A percentile compares a stretch with the other conserved stretches of the same genome.
These are phyloP conservation scores for Hypoxylon cercidicola DNA, from an alignment of 495 filamentous ascomycete genomes.

Conservation along the genomic window DNA sequence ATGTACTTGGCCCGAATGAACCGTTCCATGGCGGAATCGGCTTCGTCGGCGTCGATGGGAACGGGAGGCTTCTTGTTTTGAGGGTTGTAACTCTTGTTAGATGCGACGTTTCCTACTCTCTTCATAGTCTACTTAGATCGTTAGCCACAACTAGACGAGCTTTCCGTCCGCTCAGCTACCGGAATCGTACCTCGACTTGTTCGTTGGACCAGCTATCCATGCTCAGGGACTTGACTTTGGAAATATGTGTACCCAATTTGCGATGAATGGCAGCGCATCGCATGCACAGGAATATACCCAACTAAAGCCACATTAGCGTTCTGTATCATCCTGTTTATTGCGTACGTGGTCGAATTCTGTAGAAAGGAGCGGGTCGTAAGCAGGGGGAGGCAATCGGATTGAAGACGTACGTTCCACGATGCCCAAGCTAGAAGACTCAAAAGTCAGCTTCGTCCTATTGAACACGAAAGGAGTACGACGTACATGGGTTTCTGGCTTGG, in stretches of 20 bases:
- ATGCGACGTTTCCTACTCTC: constrained; percentile 82
- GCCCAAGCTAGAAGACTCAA: constrained; percentile 81
- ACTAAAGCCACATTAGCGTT: constrained; percentile 58
- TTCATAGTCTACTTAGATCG: constrained; percentile 79
- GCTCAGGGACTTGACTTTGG: constrained; percentile 96
- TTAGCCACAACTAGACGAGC: constrained; percentile 33
- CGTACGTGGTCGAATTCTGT: background rate
- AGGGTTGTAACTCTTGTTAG: constrained; percentile 90
- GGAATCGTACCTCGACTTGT: constrained; percentile 84
- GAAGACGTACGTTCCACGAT: constrained; percentile 90
- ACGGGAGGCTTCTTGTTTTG: constrained; percentile 80
- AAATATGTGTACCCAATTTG: constrained; percentile 96
- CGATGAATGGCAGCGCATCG: constrained; percentile 95
- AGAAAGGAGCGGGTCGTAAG: background rate
- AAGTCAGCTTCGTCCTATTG: constrained; percentile 25
- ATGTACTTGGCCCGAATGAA: constrained; percentile 96
- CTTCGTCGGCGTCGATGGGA: constrained; percentile 89
- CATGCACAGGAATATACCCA: constrained; percentile 97
- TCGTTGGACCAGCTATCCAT: constrained; percentile 98
- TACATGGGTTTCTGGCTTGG: constrained; percentile 90
- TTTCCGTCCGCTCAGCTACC: constrained; percentile 10
- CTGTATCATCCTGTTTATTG: constrained; percentile 19
- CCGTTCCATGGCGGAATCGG: constrained; percentile 90
- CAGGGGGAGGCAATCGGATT: constrained; percentile 9
- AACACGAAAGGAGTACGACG: constrained; percentile 43